Evolutionary conservation across 208 protist genomes (phyloP), one percentile per base, ranked within the genome.

Genomic region (Trypanosoma avium): DNA sequence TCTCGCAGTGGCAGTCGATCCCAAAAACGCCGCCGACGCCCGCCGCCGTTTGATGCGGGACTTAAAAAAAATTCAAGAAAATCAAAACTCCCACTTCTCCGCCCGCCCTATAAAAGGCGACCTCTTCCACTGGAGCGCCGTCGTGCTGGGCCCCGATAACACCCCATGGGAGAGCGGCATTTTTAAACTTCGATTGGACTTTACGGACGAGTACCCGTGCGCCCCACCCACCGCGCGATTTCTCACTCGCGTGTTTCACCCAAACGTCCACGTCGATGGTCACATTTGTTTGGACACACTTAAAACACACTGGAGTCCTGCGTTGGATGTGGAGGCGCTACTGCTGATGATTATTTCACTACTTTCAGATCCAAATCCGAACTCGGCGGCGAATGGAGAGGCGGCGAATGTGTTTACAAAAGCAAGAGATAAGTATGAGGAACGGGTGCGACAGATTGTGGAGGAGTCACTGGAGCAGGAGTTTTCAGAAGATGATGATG

Each of bases 281-380:
- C 79, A 84, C 50, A 99, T 99, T 54, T 99, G 99, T 86, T 85
- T 99, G 30, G 98, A 99, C 79, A 99, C 99, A 45, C 90, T 99
- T 12, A 97, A 99, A 75, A 97, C 97, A 59, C 87, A 97, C 66
- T 99, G 98, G 98, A 94, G 82, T 57, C 98, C 99, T 13, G 98
- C 98, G 35, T 99, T 99, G 54, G 97, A 99, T 82, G 96, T 99
- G 12, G 88, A 98, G 24, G 81, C 98, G 2, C 98, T 99, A 48
- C 90, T 99, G 33, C 97, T 99, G 13, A 99, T 98, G 13, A 99
- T 99, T 66, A 98, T 99, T 77, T 99, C 98, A 32, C 81, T 99
- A 8, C 81, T 99, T 30, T 97, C 94, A 22, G 99, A 99, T 76
- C 99, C 99, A 3, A 99, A 99, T 79, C 99, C 99, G 8, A 90